Conservation (phyloP, 2,329 filamentous ascomycete species). For the Erysiphe neolycopersici region DNA sequence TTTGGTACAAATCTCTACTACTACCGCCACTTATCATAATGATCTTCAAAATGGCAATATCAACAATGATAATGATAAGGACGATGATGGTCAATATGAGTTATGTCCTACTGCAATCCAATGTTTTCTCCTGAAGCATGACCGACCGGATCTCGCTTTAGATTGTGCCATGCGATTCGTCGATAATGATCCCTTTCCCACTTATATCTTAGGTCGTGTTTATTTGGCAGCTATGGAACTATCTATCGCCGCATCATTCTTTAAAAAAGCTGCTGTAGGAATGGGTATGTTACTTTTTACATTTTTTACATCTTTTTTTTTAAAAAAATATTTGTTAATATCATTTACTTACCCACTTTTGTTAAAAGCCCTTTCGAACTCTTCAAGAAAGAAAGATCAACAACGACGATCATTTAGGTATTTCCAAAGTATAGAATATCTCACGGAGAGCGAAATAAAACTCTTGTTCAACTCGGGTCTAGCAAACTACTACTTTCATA, state of each 20-base stretch:
- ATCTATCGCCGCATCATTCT: conserved; percentile 43
- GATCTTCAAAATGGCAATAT: too few species aligned
- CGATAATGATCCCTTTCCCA: conserved; percentile 32
- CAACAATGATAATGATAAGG: too few species aligned
- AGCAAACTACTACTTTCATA: conserved; percentile 64
- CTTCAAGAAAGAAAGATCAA: conserved; percentile 13
- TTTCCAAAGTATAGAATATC: conserved; percentile 33
- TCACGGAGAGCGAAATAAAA: conserved; percentile 51
- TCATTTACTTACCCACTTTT: conserved; percentile 3
- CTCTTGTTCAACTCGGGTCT: conserved; percentile 39
- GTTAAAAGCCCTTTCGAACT: conserved; percentile 7
- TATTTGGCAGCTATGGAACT: conserved; percentile 48
- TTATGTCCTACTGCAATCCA: conserved; percentile 29
- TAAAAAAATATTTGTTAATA: background rate
- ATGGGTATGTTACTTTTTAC: conserved; percentile 33
- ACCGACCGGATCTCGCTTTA: conserved; percentile 30
- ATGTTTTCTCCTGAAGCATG: conserved; percentile 31
- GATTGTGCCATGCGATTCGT: conserved; percentile 27
- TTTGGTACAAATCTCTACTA: conserved; percentile 36
- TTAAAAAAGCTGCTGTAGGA: conserved; percentile 59
- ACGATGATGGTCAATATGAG: conserved; percentile 19
- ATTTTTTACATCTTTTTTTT: background rate
- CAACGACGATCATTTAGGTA: too few species aligned
- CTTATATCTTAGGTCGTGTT: conserved; percentile 65
- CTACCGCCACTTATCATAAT: conserved; percentile 21